Base-by-base conservation (phyloP, 805 yeast genomes). In the Zygosaccharomyces rouxii region DNA sequence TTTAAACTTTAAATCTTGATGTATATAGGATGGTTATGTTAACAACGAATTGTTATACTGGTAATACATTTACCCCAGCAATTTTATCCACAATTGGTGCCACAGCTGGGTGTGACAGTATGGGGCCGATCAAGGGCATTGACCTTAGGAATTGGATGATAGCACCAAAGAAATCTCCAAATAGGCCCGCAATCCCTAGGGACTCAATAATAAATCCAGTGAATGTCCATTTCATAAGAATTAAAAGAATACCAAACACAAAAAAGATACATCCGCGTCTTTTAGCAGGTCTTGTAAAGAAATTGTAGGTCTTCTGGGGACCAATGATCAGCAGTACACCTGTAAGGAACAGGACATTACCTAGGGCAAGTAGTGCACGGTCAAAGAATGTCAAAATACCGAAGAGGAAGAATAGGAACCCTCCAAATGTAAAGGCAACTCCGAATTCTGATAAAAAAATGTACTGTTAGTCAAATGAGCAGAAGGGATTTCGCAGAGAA, bases 141-240 rank as follows among this genome's bases (percentile, higher is more conserved):
- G 95, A 84, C 66, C 97, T 77, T 59, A 92, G 74, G 62, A 94
- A 92, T 56, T 87, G 85, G 10, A 92, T 79, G 40, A 94, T 82
- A 10, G 95, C 87, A 22, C 95, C 89, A 61, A 92, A 86, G 67
- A 94, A 90, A 68, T 94, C 98, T 31, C 89, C 99, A 70, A 94
- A 92, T 31, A 92, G 72, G 6, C 88, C 90, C 51, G 92, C 69
- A 22, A 92, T 88, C n/a, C 99, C 99, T 53, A 90, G 71, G 44
- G 84, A 79, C 66, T 92, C 99, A 35, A 92, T 70, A 1, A 84
- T 64, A 61, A 94, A 92, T 7, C 99, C 99, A 22, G 83, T 59
- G 62, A 94, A 86, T 1, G 97, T 80, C 71, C 84, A 76, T 60
- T 85, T 86, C 57, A 79, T 59, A 48, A 92, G 71, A 46, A 94